Evolutionary conservation across 2,329 filamentous ascomycete species (phyloP), one percentile per base, ranked within the genome.

Genomic region (Knoxdaviesia capensis): DNA sequence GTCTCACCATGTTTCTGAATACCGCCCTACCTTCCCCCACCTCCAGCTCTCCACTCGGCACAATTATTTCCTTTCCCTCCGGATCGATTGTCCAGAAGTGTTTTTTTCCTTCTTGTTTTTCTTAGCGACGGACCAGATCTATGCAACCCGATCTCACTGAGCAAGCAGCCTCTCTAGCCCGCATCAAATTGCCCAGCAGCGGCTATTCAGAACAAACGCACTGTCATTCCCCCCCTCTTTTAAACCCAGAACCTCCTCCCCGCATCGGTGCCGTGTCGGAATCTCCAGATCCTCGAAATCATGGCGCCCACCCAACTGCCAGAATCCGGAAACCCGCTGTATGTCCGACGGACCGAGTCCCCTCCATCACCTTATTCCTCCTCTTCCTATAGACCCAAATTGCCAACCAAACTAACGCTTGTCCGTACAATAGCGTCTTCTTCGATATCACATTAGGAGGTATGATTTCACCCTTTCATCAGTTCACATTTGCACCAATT

Each of bases 391-490:
- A 20, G 20, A 20, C 20, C 20, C 3, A 20, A 20, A 2, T 3
- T 20, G 20, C 20, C 20, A 20, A 2, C 20, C 20, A 20, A 20
- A 20, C 20, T 20, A 20, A 20, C 20, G 20, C 20, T 20, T 20
- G 20, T 20, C 20, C 20, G 2, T 20, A 31, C 7, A 7, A 35
- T 47, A 69, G 66, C 52, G 74, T 79, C 50, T 82, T 86, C 63
- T 83, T 85, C 59, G 80, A 86, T 58, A 72, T 85, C 46, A 81
- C 81, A 4, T 66, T 90, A 44, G 82, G 82, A 64, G 80, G 80
- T 82, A 59, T 55, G 70, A 59, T 39, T 39, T 48, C 1, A 35
- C 11, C 7, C 9, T 38, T 41, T 31, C 32, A 8, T 35, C 10
- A 20, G 20, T 20, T 20, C 20, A 20, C 20, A 20, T 20, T 20